Percentiles rank a stretch among this genome's conserved stretches.
phyloP scores from a whole-genome alignment of 2,329 filamentous ascomycete species.

The Colletotrichum godetiae region DNA sequence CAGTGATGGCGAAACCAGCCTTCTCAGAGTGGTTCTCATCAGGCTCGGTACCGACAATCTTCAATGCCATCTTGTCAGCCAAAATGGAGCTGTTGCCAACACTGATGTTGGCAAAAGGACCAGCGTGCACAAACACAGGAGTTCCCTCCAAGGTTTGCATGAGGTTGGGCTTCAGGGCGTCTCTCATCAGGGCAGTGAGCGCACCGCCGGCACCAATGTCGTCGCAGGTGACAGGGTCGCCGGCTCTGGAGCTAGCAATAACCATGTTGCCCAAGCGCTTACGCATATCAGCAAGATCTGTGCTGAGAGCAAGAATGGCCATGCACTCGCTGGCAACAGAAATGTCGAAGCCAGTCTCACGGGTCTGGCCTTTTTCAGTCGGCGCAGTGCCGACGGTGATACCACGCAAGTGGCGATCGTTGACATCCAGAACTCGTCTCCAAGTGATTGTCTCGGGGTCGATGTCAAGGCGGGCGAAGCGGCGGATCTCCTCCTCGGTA shows the following conservation, averaged over 20 bases:
- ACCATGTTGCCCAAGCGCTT: slow-evolving; percentile 97
- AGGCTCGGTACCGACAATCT: slow-evolving; percentile 92
- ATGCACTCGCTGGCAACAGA: slow-evolving; percentile 98
- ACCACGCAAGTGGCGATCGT: slow-evolving; percentile 91
- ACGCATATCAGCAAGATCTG: slow-evolving; percentile 86
- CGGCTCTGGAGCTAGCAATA: slow-evolving; percentile 84
- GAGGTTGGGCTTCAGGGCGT: slow-evolving; percentile 98
- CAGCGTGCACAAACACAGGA: slow-evolving; percentile 96
- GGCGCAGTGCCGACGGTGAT: slow-evolving; percentile 89
- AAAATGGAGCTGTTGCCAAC: slow-evolving; percentile 97
- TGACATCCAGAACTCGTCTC: slow-evolving; percentile 95
- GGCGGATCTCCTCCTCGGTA: slow-evolving; percentile 86
- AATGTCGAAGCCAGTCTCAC: slow-evolving; percentile 96
- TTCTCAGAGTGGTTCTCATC: slow-evolving; percentile 87
- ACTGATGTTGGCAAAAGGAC: slow-evolving; percentile 97
- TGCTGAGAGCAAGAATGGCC: slow-evolving; percentile 96
- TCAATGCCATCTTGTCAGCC: slow-evolving; percentile 94
- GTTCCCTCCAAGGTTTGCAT: slow-evolving; percentile 99
- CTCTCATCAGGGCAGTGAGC: slow-evolving; percentile 93
- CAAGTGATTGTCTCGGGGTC: slow-evolving; percentile 98
- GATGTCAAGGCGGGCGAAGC: slow-evolving; percentile 95
- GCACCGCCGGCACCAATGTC: slow-evolving; percentile 94
- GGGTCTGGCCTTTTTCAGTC: slow-evolving; percentile 89
- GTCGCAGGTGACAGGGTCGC: slow-evolving; percentile 94
- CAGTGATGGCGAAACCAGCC: slow-evolving; percentile 93